phyloP scores from a whole-genome alignment of 805 yeast genomes.

The Diddensiella caesifluorescens region DNA sequence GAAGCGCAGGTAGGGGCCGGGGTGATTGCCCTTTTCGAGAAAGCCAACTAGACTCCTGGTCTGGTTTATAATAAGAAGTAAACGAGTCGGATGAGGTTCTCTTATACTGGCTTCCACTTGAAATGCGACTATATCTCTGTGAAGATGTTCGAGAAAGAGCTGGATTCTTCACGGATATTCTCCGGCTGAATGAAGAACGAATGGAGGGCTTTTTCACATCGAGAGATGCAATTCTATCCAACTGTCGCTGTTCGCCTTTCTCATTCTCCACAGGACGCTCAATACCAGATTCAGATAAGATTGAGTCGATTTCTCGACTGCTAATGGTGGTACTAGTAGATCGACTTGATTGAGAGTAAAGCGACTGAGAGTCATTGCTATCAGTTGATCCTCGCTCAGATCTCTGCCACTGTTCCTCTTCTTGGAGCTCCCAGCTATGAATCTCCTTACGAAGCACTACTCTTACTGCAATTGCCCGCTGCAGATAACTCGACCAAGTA shows the following conservation, averaged over 20 bases:
- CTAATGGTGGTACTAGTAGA: constrained; percentile 6
- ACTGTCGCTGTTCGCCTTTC: neutral
- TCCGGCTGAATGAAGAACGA: neutral
- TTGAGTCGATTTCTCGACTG: neutral
- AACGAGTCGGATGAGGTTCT: constrained; percentile 12
- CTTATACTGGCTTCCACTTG: no score
- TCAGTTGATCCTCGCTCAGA: constrained; percentile 2
- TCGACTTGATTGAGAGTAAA: constrained; percentile 1
- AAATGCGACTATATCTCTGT: no score
- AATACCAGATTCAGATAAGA: neutral
- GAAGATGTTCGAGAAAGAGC: no score
- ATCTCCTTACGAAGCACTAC: constrained; percentile 26
- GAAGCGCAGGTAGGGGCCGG: constrained; percentile 7
- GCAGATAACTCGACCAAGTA: constrained; percentile 31
- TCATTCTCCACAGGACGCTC: neutral
- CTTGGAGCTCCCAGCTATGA: constrained; percentile 20
- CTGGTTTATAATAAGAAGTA: constrained; percentile 7
- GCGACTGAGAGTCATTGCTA: constrained; percentile 4
- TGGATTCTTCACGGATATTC: neutral
- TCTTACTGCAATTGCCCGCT: constrained; percentile 30
- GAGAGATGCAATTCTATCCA: neutral
- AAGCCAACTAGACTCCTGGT: constrained; percentile 9
- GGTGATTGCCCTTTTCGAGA: neutral
- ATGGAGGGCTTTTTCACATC: neutral
- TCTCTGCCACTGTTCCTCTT: constrained; percentile 18